Base-by-base conservation (phyloP, 768 basidiomycete species). In the Boletus rubropictus region DNA sequence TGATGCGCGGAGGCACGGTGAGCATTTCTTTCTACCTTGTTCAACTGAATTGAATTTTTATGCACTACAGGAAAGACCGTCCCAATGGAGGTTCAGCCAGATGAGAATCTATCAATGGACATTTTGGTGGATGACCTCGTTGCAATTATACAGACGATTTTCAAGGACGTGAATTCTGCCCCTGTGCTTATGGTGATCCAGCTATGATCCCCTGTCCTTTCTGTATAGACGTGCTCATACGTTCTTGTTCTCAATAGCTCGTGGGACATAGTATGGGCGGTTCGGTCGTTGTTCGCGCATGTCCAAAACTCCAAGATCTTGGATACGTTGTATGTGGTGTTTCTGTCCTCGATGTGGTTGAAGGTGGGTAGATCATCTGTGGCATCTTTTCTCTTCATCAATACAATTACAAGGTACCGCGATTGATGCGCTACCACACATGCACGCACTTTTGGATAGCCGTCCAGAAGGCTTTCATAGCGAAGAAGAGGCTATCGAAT, bases 221-320 rank as follows among this genome's bases (percentile, higher is more conserved):
- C 18, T 39, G 18, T 14, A 24, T 21, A 41, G 17, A 27, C 35
- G 6, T 48, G 27, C 35, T 47, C 34, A 39, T 20, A 6, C 29
- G 7, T 24, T 34, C 31, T 31, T 33, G 22, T 25, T 24, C 12
- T n/a, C 29, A 7, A 45, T 42, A 90, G 86, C 77, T 96, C 7
- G 76, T 96, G 8, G 96, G 96, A 0, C 96, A 99, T 62, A 94
- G 90, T 49, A 95, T 99, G 86, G 96, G 96, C 12, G 95, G 94
- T 21, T 84, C 93, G 0, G 93, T 96, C 4, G 78, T 89, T 18
- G 80, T 86, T 7, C 79, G 82, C 5, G 76, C 83, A 2, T 82
- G 81, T 50, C 80, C 89, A 2, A 61, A 67, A 15, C 71, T 99
- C 2, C 77, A 87, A 44, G 75, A 80, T 36, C 70, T 69, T 20